These are phyloP conservation scores for Macrophomina tecta DNA, from an alignment of 2,329 filamentous ascomycete genomes.

Conservation along the genomic window DNA sequence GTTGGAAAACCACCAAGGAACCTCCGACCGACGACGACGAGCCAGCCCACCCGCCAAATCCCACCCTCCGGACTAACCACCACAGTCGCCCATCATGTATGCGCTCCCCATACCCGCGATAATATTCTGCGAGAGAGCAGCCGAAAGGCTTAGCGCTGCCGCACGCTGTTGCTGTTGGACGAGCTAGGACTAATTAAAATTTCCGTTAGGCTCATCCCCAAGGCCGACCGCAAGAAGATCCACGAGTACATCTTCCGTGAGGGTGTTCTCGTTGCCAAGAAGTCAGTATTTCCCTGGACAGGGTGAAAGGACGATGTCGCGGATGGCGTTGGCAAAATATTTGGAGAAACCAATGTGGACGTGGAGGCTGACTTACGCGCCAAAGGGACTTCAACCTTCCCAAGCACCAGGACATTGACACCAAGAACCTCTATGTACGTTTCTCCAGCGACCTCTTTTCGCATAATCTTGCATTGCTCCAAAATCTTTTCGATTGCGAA, in stretches of 20 bases:
- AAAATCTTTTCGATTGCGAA: background rate
- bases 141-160: background rate
- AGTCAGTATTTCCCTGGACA: conserved; percentile 23
- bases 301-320: background rate
- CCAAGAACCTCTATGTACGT: conserved; percentile 93
- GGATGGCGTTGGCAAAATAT: background rate
- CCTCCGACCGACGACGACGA: conserved; percentile 29
- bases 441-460: background rate
- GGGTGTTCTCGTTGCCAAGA: conserved; percentile 30
- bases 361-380: conserved; percentile 67
- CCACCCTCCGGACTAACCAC: conserved; percentile 25
- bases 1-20: conserved; percentile 20
- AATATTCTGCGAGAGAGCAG: background rate
- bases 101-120: background rate
- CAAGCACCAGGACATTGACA: conserved; percentile 98
- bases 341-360: conserved; percentile 61
- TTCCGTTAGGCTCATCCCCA: conserved; percentile 80
- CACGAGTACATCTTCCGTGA: conserved; percentile 94
- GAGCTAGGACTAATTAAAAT: conserved; percentile 14
- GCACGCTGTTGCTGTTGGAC: conserved; percentile 49
- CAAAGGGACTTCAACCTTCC: conserved; percentile 95
- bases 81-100: conserved; percentile 29
- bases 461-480: background rate
- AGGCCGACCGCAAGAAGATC: conserved; percentile 99
- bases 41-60: conserved; percentile 18